Base-by-base conservation (phyloP, 2,329 filamentous ascomycete genomes). In the Coccinonectria pachysandricola region DNA sequence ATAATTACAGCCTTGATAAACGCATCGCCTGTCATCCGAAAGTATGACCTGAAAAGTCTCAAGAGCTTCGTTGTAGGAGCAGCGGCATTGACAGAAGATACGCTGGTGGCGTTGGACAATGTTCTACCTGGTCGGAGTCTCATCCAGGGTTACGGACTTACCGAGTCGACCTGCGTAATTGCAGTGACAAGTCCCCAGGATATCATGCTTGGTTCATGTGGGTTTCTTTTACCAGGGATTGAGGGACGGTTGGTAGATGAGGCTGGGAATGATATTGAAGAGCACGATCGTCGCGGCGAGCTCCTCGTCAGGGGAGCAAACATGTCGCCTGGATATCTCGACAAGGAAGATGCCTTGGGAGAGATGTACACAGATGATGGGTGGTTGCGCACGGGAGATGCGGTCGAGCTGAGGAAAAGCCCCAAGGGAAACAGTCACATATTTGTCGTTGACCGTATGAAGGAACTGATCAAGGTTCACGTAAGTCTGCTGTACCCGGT, bases 161-260 rank as follows among this genome's bases (percentile, higher is more conserved):
- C 84, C 1, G 85, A 93, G 50, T 83, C 79, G 0, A 62, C 65
- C 24, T 86, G 83, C 0, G 77, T 84, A 0, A 71, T 85, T 0
- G 67, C 64, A 42, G 64, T 69, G 1, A 76, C 72, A 1, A 57
- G 60, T 15, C 59, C 68, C 19, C 40, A 66, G 14, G 84, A 92
- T 40, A 63, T 86, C 24, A 69, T 70, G 57, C 65, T 77, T 25
- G 81, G 82, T 3, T 81, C 78, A 1, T 82, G 74, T 0, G 84
- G 85, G 1, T 77, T 68, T 5, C 58, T 93, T 0, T 31, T 85
- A 0, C 76, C 82, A 0, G 72, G 71, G 2, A 57, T 65, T 18
- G 69, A 73, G 30, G 79, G 66, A 22, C 79, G 79, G 42, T 57
- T 92, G 4, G 54, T 92, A 11, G 72, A 70, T 4, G 51, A 62